Conservation (phyloP, 352 stramenopile genomes). For the Pythium dissimile region DNA sequence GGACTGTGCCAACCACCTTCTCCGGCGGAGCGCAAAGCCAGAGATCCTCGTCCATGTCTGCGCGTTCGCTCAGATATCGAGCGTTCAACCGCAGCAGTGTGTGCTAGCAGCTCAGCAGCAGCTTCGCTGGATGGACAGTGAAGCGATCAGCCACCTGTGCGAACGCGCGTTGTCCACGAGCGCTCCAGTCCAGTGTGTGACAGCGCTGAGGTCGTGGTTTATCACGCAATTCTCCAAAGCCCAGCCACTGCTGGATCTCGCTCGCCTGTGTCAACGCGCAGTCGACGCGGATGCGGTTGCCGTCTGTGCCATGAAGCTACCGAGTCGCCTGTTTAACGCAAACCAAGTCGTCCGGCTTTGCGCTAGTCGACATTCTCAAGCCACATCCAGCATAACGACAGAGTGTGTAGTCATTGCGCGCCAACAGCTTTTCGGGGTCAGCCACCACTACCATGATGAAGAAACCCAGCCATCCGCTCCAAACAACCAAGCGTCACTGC, state of each 20-base stretch:
- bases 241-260: constrained; percentile 6
- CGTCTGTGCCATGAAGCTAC: constrained; percentile 16
- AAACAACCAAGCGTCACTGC: constrained; percentile 1
- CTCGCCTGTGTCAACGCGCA: constrained; percentile 12
- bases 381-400: background rate
- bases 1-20: constrained; percentile 22
- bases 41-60: constrained; percentile 32
- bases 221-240: constrained; percentile 1
- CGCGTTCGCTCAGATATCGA: background rate
- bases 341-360: constrained; percentile 15
- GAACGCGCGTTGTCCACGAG: constrained; percentile 8
- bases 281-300: background rate
- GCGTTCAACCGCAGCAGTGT: constrained; percentile 30
- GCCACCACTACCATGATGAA: background rate
- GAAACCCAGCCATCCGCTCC: background rate
- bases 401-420: constrained; percentile 8
- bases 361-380: background rate
- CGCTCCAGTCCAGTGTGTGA: constrained; percentile 35
- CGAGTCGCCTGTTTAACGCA: constrained; percentile 2
- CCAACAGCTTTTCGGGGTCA: background rate
- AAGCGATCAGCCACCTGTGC: constrained; percentile 32
- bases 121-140: constrained; percentile 46
- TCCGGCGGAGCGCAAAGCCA: constrained; percentile 4
- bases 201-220: constrained; percentile 23
- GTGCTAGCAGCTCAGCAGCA: constrained; percentile 38